Base-by-base conservation (phyloP, 163 green algal species). In the Chloromonas sp. region DNA sequence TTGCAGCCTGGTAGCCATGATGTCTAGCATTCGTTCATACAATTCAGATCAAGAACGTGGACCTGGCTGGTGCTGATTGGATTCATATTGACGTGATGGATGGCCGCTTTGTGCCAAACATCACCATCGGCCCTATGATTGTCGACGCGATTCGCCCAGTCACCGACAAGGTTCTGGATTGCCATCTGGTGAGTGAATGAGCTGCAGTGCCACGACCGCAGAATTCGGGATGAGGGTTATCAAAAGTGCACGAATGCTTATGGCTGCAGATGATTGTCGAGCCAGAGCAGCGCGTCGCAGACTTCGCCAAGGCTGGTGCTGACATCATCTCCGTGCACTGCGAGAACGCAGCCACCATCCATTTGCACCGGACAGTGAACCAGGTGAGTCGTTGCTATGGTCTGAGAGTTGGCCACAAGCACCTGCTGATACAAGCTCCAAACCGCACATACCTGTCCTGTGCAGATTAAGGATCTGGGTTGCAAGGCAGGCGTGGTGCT, bases 261-360 rank as follows among this genome's bases (percentile, higher is more conserved):
- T 76, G 8, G 66, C 5, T 76, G 61, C 91, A 97, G 91, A 99
- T 99, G 97, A 99, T 99, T 92, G 97, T 99, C 80, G 96, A 99
- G 94, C 97, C 97, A 3, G 97, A 99, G 92, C 92, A 94, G 86
- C 94, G 96, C 71, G 92, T 99, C 15, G 90, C 96, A n/a, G 94
- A 97, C 88, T 98, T 99, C 87, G 93, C 91, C 82, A 96, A 98
- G 90, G 97, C 96, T 1, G 97, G 97, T 70, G 96, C 96, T 74
- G 97, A 99, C 92, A 99, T 99, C 91, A 97, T 99, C 91, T 98
- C 92, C 82, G 94, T 99, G 3, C 97, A 99, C 88, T 88, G 86
- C 77, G 97, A 99, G 93, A 81, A 91, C n/a, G 86, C 93, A 0
- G 91, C 96, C 77, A 99, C 97, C 84, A 98, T 97, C 92, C 97